phyloP scores from a whole-genome alignment of 2,329 filamentous ascomycete species.

The Ceratocystis albifundus region DNA sequence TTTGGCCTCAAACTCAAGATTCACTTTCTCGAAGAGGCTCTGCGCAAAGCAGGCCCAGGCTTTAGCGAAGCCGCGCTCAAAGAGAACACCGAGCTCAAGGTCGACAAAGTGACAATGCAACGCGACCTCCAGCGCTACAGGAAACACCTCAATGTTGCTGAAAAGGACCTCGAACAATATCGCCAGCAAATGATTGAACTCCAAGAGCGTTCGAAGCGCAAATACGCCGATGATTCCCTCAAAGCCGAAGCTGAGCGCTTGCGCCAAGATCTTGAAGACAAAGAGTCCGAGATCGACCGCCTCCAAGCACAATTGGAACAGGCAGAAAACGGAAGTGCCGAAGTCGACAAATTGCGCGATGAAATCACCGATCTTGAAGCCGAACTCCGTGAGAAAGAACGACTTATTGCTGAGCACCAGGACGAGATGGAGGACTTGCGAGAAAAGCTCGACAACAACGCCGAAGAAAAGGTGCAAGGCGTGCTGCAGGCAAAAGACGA shows the following conservation, averaged over 20 bases:
- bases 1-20: slow-evolving; percentile 95
- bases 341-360: slow-evolving; percentile 48
- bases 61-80: slow-evolving; percentile 81
- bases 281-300: slow-evolving; percentile 49
- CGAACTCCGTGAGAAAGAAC: slow-evolving; percentile 64
- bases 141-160: slow-evolving; percentile 70
- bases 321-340: slow-evolving; percentile 29
- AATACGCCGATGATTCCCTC: slow-evolving; percentile 59
- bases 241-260: slow-evolving; percentile 49
- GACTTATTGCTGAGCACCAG: slow-evolving; percentile 59
- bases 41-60: slow-evolving; percentile 76
- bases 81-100: slow-evolving; percentile 93
- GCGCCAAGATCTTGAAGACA: slow-evolving; percentile 44
- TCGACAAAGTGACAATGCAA: slow-evolving; percentile 81
- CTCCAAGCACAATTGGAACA: slow-evolving; percentile 47
- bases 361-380: slow-evolving; percentile 66
- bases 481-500: slow-evolving; percentile 45
- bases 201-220: slow-evolving; percentile 67
- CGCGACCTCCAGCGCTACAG: slow-evolving; percentile 75
- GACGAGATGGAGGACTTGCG: slow-evolving; percentile 62
- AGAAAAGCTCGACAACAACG: slow-evolving; percentile 38
- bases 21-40: slow-evolving; percentile 84
- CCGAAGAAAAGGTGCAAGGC: slow-evolving; percentile 36
- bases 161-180: slow-evolving; percentile 77
- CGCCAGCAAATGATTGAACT: slow-evolving; percentile 70